These are phyloP conservation scores for Nitzschia sp. DNA, from an alignment of 108 stramenopile genomes.

Conservation along the genomic window DNA sequence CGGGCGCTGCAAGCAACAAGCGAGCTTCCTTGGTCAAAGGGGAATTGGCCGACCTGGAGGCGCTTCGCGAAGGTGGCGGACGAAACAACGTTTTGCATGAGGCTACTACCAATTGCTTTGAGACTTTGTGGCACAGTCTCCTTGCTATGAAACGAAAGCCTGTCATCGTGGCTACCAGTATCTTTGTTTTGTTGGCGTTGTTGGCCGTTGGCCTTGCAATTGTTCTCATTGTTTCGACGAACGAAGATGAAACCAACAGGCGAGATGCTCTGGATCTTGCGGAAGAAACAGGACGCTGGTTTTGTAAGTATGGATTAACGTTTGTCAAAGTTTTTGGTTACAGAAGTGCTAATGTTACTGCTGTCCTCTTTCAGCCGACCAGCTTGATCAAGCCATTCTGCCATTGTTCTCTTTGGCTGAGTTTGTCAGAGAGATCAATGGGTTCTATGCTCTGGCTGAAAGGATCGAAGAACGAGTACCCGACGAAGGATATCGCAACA, in stretches of 20 bases:
- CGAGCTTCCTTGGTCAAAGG: slow-evolving; percentile 1
- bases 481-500: slow-evolving; percentile 29
- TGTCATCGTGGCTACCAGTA: neutral
- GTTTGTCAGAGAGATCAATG: slow-evolving; percentile 34
- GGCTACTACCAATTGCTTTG: neutral
- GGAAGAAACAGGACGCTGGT: slow-evolving; percentile 38
- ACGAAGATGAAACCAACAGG: slow-evolving; percentile 4
- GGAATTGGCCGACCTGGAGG: slow-evolving; percentile 12
- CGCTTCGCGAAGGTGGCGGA: neutral
- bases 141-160: neutral
- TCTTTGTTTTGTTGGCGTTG: neutral
- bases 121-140: slow-evolving; percentile 5
- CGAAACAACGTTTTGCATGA: too few relatives aligned
- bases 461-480: slow-evolving; percentile 16
- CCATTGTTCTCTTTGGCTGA: slow-evolving; percentile 44
- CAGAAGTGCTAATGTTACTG: neutral
- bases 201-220: slow-evolving; percentile 1
- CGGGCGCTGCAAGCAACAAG: too few relatives aligned
- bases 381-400: slow-evolving; percentile 38
- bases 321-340: neutral
- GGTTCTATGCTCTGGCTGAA: slow-evolving; percentile 30
- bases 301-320: slow-evolving; percentile 13
- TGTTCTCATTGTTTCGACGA: slow-evolving; percentile 5
- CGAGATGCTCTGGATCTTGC: slow-evolving; percentile 27
- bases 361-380: slow-evolving; percentile 9